Conservation (phyloP, 1,139 yeast species). For the Nakaseomyces uthaithaninus region DNA sequence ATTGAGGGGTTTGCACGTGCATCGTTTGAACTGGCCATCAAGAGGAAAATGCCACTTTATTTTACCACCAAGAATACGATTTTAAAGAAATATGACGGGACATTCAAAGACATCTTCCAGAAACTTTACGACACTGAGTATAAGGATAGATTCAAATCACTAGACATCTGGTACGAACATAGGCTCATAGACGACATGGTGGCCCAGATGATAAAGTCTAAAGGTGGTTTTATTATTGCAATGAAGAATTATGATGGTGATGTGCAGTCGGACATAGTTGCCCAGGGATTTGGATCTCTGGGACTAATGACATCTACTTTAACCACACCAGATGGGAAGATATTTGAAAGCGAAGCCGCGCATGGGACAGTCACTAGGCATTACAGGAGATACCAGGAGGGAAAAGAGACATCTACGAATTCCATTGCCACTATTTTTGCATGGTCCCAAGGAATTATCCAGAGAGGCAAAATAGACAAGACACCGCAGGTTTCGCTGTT, state of each 20-base stretch:
- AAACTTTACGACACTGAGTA: slow-evolving; percentile 64
- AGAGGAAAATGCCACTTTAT: slow-evolving; percentile 69
- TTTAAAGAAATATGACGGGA: slow-evolving; percentile 85
- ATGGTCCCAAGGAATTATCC: slow-evolving; percentile 87
- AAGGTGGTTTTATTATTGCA: slow-evolving; percentile 91
- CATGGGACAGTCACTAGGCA: slow-evolving; percentile 98
- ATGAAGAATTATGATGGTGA: slow-evolving; percentile 97
- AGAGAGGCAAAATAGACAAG: slow-evolving; percentile 80
- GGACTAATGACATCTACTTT: slow-evolving; percentile 95
- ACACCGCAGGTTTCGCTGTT: slow-evolving; percentile 79
- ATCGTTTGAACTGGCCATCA: slow-evolving; percentile 80
- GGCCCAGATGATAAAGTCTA: slow-evolving; percentile 93
- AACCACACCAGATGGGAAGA: slow-evolving; percentile 90
- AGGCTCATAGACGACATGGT: slow-evolving; percentile 97
- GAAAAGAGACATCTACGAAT: slow-evolving; percentile 95
- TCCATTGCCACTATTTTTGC: slow-evolving; percentile 97
- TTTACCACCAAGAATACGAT: slow-evolving; percentile 91
- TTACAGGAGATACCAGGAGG: slow-evolving; percentile 88
- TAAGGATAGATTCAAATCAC: slow-evolving; percentile 60
- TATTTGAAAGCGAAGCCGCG: slow-evolving; percentile 94
- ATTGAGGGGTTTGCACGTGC: slow-evolving; percentile 86
- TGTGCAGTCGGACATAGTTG: slow-evolving; percentile 93
- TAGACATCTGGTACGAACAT: slow-evolving; percentile 91
- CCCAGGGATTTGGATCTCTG: slow-evolving; percentile 94
- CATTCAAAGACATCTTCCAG: slow-evolving; percentile 89